Evolutionary conservation across 345 rosid genomes (phyloP).

Genomic region (Citrus medica): DNA sequence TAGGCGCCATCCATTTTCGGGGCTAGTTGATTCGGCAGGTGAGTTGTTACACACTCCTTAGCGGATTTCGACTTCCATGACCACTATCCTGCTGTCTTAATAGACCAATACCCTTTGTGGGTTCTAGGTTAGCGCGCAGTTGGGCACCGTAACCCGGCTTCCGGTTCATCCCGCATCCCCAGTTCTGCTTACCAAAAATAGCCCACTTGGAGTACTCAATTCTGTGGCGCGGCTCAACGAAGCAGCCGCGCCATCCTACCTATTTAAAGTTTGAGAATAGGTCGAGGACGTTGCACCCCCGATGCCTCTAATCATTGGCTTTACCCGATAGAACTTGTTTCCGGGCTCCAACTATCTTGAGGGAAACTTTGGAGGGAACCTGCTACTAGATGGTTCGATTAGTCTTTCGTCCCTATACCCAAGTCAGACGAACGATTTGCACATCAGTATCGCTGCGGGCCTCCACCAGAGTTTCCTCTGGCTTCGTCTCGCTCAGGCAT

Average conservation of each 20-base stretch:
- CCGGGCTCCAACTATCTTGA: slow-evolving; percentile 31
- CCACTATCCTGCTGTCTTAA: no score
- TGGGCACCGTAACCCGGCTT: not conserved
- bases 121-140: no score
- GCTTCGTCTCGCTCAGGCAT: no score
- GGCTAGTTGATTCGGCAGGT: no score
- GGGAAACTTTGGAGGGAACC: slow-evolving; percentile 52
- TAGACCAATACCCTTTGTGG: no score
- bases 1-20: no score
- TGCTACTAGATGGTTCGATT: slow-evolving; percentile 53
- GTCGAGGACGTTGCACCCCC: slow-evolving; percentile 1
- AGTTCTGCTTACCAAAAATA: not conserved
- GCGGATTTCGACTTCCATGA: accelerated
- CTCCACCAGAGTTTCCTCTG: no score
- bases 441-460: no score
- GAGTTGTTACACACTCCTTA: no score
- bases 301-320: slow-evolving; percentile 4
- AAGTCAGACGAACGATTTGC: slow-evolving; percentile 26
- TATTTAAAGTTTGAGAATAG: not conserved
- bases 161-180: not conserved
- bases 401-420: slow-evolving; percentile 56
- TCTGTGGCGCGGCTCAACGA: not conserved
- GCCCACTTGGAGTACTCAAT: not conserved
- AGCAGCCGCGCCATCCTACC: not conserved
- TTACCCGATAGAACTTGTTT: not conserved